Percentiles rank a stretch among this genome's conserved stretches.
phyloP scores from a whole-genome alignment of 2,329 filamentous ascomycete genomes.

The Mollisiaceae sp. region DNA sequence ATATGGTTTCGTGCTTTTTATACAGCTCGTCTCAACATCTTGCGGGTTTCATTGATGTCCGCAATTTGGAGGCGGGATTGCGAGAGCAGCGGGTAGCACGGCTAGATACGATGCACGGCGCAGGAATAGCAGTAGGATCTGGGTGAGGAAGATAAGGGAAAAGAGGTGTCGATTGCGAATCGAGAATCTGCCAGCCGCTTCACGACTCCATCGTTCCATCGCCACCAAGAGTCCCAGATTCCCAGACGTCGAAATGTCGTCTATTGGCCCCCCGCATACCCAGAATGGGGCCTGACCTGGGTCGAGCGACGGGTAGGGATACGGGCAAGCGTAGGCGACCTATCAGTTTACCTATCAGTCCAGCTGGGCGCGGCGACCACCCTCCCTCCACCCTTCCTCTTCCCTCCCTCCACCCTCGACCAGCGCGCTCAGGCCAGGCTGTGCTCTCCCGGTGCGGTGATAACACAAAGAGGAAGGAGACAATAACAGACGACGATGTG shows the following conservation, averaged over 20 bases:
- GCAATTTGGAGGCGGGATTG: background rate
- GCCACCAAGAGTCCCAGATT: too few species aligned
- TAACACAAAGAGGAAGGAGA: conserved; percentile 20
- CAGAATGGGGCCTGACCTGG: background rate
- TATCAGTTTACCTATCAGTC: background rate
- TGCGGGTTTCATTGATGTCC: background rate
- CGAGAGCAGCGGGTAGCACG: background rate
- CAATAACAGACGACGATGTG: too few species aligned
- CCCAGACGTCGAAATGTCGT: too few species aligned
- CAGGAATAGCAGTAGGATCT: too few species aligned
- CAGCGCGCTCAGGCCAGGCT: conserved; percentile 6
- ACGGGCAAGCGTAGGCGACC: conserved; percentile 9
- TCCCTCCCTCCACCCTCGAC: too few species aligned
- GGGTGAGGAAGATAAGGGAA: background rate
- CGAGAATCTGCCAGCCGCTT: background rate
- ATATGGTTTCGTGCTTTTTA: background rate
- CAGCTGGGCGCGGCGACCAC: conserved; percentile 13
- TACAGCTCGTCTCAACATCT: background rate
- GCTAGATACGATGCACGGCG: background rate
- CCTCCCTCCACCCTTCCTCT: too few species aligned
- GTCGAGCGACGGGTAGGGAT: background rate
- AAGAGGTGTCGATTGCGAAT: background rate
- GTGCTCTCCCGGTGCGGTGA: conserved; percentile 7
- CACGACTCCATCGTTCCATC: background rate
- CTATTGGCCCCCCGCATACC: too few species aligned